A percentile compares a stretch with the other conserved stretches of the same genome.
Evolutionary conservation across 2,329 filamentous ascomycete genomes (phyloP).

Genomic region (Metarhizium album): DNA sequence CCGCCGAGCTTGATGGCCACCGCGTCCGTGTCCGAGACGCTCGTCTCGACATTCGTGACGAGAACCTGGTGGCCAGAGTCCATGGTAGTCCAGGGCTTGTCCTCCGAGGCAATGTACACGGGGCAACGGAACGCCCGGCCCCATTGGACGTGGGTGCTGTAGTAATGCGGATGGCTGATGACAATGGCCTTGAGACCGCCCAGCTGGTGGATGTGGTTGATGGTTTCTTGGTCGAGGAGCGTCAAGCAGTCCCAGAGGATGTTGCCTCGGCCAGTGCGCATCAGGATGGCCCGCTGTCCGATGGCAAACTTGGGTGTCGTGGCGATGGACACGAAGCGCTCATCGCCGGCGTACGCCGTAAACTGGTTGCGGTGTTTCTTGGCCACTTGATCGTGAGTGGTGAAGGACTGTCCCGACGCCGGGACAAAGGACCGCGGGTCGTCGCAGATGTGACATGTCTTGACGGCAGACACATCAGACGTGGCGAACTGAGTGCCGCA

Average conservation of each 20-base stretch:
- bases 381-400: conserved; percentile 39
- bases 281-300: conserved; percentile 56
- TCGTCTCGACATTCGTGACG: conserved; percentile 29
- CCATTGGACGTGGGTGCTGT: conserved; percentile 68
- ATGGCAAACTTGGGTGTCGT: conserved; percentile 56
- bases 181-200: conserved; percentile 63
- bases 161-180: conserved; percentile 76
- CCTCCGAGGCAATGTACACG: conserved; percentile 46
- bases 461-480: conserved; percentile 33
- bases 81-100: too few relatives aligned
- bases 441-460: conserved; percentile 27
- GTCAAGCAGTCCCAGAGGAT: conserved; percentile 73
- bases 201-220: conserved; percentile 42
- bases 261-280: conserved; percentile 39
- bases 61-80: too few relatives aligned
- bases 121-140: conserved; percentile 52
- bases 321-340: conserved; percentile 33
- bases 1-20: conserved; percentile 62
- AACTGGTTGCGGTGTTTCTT: conserved; percentile 42
- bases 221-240: conserved; percentile 54
- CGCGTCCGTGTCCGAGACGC: conserved; percentile 36
- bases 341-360: conserved; percentile 32
- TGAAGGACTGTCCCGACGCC: conserved; percentile 46
- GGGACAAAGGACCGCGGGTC: conserved; percentile 64
- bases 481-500: conserved; percentile 56